These are phyloP conservation scores for Diplodia corticola DNA, from an alignment of 2,329 filamentous ascomycete genomes.

Conservation along the genomic window DNA sequence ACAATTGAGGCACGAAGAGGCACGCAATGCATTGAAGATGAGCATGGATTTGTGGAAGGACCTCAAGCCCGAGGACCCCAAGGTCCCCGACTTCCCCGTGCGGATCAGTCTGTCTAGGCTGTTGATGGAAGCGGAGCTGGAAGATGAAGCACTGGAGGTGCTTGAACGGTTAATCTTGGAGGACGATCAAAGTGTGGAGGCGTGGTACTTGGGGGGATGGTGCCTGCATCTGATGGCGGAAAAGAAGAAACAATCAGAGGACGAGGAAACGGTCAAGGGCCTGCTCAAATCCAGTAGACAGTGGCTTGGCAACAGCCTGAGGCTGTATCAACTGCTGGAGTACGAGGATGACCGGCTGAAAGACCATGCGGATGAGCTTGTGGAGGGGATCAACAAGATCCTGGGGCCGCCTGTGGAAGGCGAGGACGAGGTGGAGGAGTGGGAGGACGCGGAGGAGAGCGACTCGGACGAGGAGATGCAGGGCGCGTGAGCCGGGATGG, in stretches of 20 bases:
- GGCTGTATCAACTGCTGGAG: slow-evolving; percentile 73
- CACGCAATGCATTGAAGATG: slow-evolving; percentile 71
- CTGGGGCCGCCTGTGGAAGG: slow-evolving; percentile 46
- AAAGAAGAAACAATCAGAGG: slow-evolving; percentile 56
- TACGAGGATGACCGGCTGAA: slow-evolving; percentile 83
- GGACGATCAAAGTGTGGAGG: slow-evolving; percentile 91
- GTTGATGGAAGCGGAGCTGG: slow-evolving; percentile 86
- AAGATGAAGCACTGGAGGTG: slow-evolving; percentile 80
- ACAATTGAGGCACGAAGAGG: slow-evolving; percentile 77
- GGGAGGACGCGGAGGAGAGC: slow-evolving; percentile 40
- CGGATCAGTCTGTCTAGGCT: slow-evolving; percentile 81
- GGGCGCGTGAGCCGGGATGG: slow-evolving; percentile 34
- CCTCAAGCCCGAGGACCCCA: slow-evolving; percentile 68
- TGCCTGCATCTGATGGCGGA: slow-evolving; percentile 78
- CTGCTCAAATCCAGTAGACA: slow-evolving; percentile 73
- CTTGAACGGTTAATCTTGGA: slow-evolving; percentile 81
- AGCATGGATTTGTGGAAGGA: slow-evolving; percentile 85
- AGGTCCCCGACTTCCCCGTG: slow-evolving; percentile 81
- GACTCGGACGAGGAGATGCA: slow-evolving; percentile 41
- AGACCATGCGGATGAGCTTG: slow-evolving; percentile 72
- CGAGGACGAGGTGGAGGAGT: slow-evolving; percentile 45
- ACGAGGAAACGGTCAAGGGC: slow-evolving; percentile 54
- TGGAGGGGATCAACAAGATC: slow-evolving; percentile 50
- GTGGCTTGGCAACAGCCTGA: slow-evolving; percentile 80
- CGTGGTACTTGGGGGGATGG: slow-evolving; percentile 97